A percentile compares a stretch with the other conserved stretches of the same genome.
Conservation (phyloP, 352 stramenopile genomes). For the Globisporangium irregulare region DNA sequence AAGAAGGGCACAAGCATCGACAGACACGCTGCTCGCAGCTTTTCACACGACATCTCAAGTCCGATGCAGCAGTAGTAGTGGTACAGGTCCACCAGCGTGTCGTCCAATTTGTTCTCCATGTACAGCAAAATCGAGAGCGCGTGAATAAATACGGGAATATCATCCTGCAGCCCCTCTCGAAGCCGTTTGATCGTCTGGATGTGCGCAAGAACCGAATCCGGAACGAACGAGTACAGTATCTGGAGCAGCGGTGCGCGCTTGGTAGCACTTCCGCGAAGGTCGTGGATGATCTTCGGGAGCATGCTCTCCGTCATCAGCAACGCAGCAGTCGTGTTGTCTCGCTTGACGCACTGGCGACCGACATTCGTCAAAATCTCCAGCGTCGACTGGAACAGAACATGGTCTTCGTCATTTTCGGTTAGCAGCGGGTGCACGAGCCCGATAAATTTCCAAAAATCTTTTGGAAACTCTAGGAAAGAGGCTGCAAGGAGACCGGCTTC, state of each 20-base stretch:
- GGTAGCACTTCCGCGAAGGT: conserved; percentile 23
- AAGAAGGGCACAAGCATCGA: conserved; percentile 70
- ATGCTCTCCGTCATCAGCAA: conserved; percentile 58
- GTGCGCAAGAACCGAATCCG: conserved; percentile 48
- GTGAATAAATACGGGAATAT: conserved; percentile 79
- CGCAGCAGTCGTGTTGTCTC: conserved; percentile 37
- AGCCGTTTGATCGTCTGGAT: conserved; percentile 78
- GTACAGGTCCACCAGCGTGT: conserved; percentile 78
- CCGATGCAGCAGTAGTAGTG: conserved; percentile 88
- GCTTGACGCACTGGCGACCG: conserved; percentile 42
- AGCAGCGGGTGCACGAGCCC: conserved; percentile 55
- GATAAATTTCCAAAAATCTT: conserved; percentile 79
- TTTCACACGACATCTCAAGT: conserved; percentile 64
- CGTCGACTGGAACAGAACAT: conserved; percentile 36
- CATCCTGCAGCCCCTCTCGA: conserved; percentile 50
- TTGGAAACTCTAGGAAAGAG: conserved; percentile 69
- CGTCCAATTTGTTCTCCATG: conserved; percentile 69
- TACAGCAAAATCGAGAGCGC: conserved; percentile 61
- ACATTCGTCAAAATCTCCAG: conserved; percentile 36
- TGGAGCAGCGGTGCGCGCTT: conserved; percentile 59
- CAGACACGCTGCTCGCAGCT: conserved; percentile 71
- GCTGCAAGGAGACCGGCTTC: conserved; percentile 49
- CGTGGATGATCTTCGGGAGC: conserved; percentile 37
- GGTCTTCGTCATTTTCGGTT: conserved; percentile 41
- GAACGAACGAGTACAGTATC: conserved; percentile 60